These are phyloP conservation scores for Diaporthe capsici DNA, from an alignment of 2,329 filamentous ascomycete species.

Conservation along the genomic window DNA sequence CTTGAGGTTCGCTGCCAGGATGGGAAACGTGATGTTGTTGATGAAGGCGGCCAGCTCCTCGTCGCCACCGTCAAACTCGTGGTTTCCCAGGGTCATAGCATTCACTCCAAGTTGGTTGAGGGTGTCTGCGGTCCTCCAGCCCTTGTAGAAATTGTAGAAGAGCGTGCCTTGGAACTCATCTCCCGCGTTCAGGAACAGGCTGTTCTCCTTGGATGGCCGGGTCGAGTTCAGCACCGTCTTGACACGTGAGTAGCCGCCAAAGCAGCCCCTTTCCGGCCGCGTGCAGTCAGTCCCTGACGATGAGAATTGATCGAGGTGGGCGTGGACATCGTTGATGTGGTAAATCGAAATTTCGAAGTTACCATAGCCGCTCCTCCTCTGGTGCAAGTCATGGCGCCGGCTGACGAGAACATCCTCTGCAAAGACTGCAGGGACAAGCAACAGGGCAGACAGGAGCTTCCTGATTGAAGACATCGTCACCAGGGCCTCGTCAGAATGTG, in stretches of 20 bases:
- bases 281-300: constrained; percentile 74
- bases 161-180: constrained; percentile 79
- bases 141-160: constrained; percentile 76
- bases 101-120: constrained; percentile 77
- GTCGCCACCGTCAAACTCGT: constrained; percentile 77
- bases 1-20: constrained; percentile 74
- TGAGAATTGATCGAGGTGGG: constrained; percentile 75
- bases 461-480: constrained; percentile 15
- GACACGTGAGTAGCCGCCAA: constrained; percentile 75
- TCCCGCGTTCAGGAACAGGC: constrained; percentile 75
- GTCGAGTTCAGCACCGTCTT: constrained; percentile 72
- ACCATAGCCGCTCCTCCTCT: constrained; percentile 62
- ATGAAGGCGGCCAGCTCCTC: constrained; percentile 74
- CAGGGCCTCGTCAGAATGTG: not conserved
- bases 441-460: not conserved
- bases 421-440: constrained; percentile 24
- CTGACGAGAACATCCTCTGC: constrained; percentile 65
- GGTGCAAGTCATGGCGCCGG: constrained; percentile 60
- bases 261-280: constrained; percentile 69
- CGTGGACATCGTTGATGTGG: constrained; percentile 79
- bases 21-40: constrained; percentile 74
- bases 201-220: constrained; percentile 70
- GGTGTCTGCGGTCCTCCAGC: constrained; percentile 77
- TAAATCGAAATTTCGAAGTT: constrained; percentile 75
- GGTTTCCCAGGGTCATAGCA: constrained; percentile 77